Evolutionary conservation across 495 filamentous ascomycete genomes (phyloP).

Genomic region (Bacidia rubella): DNA sequence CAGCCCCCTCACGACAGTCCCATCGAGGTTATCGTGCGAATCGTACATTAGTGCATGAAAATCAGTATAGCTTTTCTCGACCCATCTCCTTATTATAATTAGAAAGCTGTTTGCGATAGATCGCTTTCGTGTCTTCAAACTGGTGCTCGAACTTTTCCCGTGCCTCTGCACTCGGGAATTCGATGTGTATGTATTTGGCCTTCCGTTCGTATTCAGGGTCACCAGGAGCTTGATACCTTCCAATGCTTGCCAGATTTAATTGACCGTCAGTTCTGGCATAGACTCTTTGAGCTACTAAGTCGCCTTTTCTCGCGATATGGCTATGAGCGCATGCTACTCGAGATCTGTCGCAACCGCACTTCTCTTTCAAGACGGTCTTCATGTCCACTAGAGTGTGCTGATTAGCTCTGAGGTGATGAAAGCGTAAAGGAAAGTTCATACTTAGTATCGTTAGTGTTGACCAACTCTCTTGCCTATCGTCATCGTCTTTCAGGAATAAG

Average conservation of each 20-base stretch:
- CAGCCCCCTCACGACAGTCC: no score
- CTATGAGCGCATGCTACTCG: not conserved
- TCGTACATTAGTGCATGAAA: no score
- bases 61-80: not conserved
- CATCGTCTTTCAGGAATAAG: not conserved
- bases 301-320: not conserved
- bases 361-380: not conserved
- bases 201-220: not conserved
- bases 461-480: not conserved
- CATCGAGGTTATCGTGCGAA: no score
- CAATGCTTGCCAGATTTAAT: constrained; percentile 1
- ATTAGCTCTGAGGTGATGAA: not conserved
- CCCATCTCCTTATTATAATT: not conserved
- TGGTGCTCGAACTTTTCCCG: not conserved
- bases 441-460: not conserved
- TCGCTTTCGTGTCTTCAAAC: not conserved
- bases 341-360: not conserved
- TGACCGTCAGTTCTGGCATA: not conserved
- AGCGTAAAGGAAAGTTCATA: not conserved
- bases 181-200: not conserved
- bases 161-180: not conserved
- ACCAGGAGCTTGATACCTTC: not conserved
- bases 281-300: not conserved
- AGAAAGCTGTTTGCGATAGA: not conserved
- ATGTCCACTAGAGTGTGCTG: not conserved